Evolutionary conservation across 306 rosid genomes (phyloP).

Genomic region (Cyclanthera cordifolia): DNA sequence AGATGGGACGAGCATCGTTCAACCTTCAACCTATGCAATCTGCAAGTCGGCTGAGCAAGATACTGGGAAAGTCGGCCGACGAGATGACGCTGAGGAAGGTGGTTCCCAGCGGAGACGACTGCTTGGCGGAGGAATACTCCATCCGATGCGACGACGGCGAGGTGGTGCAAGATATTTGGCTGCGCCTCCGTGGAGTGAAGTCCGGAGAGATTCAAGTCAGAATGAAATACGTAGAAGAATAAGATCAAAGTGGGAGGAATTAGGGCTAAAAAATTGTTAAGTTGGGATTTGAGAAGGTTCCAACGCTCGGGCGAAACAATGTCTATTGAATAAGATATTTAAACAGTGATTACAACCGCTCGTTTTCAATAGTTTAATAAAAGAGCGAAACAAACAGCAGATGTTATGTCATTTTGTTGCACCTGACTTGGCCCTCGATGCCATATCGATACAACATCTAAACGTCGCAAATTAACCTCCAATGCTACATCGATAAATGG

Average conservation of each 20-base stretch:
- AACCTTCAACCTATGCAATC: conserved; percentile 74
- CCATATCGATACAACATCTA: too few relatives aligned
- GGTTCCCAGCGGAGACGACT: conserved; percentile 56
- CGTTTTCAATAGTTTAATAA: too few relatives aligned
- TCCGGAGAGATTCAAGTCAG: conserved; percentile 75
- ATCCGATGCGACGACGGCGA: conserved; percentile 60
- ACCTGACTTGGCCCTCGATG: too few relatives aligned
- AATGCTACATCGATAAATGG: too few relatives aligned
- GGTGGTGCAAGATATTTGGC: conserved; percentile 72
- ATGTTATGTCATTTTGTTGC: too few relatives aligned
- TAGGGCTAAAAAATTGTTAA: too few relatives aligned
- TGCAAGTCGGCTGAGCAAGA: conserved; percentile 64
- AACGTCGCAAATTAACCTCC: too few relatives aligned
- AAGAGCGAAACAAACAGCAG: too few relatives aligned
- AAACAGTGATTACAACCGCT: too few relatives aligned
- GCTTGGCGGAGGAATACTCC: conserved; percentile 58
- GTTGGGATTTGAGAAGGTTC: too few relatives aligned
- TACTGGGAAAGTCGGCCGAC: conserved; percentile 40
- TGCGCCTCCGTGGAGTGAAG: conserved; percentile 70
- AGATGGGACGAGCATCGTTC: conserved; percentile 78
- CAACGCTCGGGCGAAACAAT: too few relatives aligned
- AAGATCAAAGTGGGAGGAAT: neutral
- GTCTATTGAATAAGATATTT: too few relatives aligned
- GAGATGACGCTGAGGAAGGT: conserved; percentile 72
- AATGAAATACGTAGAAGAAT: conserved; percentile 27